Evolutionary conservation across 345 rosid species (phyloP), one percentile per base, ranked within the genome.

Genomic region (Citropsis articulata): DNA sequence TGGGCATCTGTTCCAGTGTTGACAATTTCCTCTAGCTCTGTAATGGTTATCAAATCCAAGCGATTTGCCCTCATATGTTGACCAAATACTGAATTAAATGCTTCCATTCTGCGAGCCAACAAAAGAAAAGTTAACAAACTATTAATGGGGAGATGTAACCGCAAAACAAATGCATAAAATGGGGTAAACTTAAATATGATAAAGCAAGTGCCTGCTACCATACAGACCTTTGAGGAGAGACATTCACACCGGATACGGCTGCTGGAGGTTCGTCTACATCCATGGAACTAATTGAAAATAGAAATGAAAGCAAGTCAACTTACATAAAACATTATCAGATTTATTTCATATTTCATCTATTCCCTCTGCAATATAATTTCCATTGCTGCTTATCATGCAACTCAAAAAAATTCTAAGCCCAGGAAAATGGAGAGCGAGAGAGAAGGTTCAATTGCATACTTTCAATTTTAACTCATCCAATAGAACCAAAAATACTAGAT

Each of bases 21-120:
- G 77, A 94, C 86, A 63, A 86, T 85, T 69, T 80, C 87, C 84
- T 90, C 98, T 77, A 94, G 70, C 59, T 96, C 98, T 27, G 86
- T 86, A 82, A 96, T 83, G 38, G 94, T 80, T 62, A 91, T 91
- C 65, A 88, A 83, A 12, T 92, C 97, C 83, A 90, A 84, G 77
- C 86, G 91, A 65, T 90, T 83, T 76, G 86, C 83, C 76, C 91
- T 90, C 97, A 94, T 94, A 82, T 94, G 95, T 73, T 91, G 94
- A 72, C 97, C 91, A 71, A 96, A 92, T 66, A 79, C 72, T 27
- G 91, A 64, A 78, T 92, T 91, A 82, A 96, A 96, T 56, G 91
- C 90, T 84, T 94, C 97, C 33, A 77, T 71, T 81, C 97, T 92
- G 92, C 75, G 70, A 71, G 72, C 30, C n/a, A 62, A 36, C 22